phyloP scores from a whole-genome alignment of 2,329 filamentous ascomycete genomes.

The Fusarium albidum region DNA sequence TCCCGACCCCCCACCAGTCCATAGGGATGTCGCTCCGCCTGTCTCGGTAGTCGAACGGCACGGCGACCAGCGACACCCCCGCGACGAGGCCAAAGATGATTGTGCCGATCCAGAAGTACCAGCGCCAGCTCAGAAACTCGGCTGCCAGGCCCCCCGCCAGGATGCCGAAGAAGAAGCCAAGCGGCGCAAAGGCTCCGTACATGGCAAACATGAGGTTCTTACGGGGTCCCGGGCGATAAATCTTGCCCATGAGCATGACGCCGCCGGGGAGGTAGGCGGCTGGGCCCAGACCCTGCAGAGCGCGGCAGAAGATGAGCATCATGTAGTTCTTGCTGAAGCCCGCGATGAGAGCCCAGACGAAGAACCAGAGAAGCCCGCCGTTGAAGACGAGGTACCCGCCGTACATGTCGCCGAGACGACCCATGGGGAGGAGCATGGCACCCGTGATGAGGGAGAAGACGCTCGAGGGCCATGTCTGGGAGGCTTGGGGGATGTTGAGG shows the following conservation, averaged over 20 bases:
- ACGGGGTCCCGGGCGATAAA: conserved; percentile 73
- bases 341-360: conserved; percentile 72
- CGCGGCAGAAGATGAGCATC: conserved; percentile 78
- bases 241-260: conserved; percentile 73
- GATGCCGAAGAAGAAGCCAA: conserved; percentile 71
- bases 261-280: conserved; percentile 77
- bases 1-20: conserved; percentile 67
- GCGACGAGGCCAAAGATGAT: conserved; percentile 55
- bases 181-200: conserved; percentile 64
- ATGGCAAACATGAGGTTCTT: conserved; percentile 74
- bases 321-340: conserved; percentile 73
- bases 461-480: conserved; percentile 70
- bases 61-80: conserved; percentile 51
- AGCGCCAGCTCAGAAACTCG: conserved; percentile 69
- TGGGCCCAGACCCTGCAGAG: conserved; percentile 76
- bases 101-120: conserved; percentile 74
- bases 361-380: conserved; percentile 68
- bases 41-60: conserved; percentile 47
- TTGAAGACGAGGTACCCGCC: conserved; percentile 70
- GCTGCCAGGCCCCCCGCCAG: conserved; percentile 70
- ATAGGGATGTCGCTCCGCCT: conserved; percentile 49
- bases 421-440: conserved; percentile 68
- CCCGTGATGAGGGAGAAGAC: conserved; percentile 67
- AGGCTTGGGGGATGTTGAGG: conserved; percentile 69
- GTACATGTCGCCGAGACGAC: conserved; percentile 69